These are phyloP conservation scores for Ochetophila trinervis DNA, from an alignment of 306 rosid species.

Conservation along the genomic window DNA sequence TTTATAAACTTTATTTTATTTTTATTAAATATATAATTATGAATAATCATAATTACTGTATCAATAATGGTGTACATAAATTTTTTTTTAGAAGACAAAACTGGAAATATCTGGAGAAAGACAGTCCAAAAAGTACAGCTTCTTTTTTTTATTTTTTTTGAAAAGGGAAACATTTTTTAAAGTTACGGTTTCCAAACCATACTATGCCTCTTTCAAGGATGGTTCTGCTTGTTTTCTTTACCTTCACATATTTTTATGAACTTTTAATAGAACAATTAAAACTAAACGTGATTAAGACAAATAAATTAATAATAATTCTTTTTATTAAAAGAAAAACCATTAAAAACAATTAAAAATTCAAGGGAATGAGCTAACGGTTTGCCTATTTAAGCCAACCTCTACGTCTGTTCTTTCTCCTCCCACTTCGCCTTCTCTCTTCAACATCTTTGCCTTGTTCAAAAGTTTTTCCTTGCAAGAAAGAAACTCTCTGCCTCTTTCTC, in stretches of 20 bases:
- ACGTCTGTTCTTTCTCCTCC: constrained; percentile 48
- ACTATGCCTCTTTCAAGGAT: too few relatives aligned
- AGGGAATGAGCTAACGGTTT: constrained; percentile 19
- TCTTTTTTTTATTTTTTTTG: too few relatives aligned
- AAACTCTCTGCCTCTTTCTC: constrained; percentile 27
- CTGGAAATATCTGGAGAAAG: constrained; percentile 34
- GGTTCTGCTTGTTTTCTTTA: background rate
- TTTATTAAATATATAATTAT: too few relatives aligned
- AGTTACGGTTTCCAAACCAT: background rate
- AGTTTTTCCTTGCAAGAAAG: constrained; percentile 27
- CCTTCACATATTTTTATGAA: background rate
- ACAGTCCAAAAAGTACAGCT: constrained; percentile 15
- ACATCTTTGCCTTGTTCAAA: constrained; percentile 17
- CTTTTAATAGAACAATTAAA: background rate
- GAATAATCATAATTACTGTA: too few relatives aligned
- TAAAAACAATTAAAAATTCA: constrained; percentile 1
- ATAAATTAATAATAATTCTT: background rate
- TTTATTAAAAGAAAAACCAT: background rate
- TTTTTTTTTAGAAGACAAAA: constrained; percentile 11
- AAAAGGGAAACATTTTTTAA: background rate
- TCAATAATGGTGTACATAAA: too few relatives aligned
- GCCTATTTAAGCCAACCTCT: constrained; percentile 51
- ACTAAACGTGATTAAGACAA: constrained; percentile 10
- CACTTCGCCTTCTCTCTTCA: constrained; percentile 35
- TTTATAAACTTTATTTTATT: too few relatives aligned